Percentiles rank a stretch among this genome's conserved stretches.
Evolutionary conservation across 345 rosid species (phyloP).

Genomic region (Heritiera fomes): DNA sequence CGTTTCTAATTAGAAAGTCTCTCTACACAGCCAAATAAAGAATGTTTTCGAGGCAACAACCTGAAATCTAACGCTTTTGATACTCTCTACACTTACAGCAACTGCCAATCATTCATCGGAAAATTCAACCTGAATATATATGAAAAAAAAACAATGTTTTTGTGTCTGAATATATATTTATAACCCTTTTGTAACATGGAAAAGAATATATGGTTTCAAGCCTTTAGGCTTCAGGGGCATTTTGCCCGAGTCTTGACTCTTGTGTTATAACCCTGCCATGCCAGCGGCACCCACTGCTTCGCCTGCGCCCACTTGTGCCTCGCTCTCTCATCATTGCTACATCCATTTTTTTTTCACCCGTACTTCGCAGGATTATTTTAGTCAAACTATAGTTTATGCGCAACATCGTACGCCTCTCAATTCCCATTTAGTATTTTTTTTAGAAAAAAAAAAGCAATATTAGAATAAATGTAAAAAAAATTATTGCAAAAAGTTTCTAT

Average conservation of each 20-base stretch:
- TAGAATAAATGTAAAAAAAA: too few relatives aligned
- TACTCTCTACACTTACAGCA: slow-evolving; percentile 36
- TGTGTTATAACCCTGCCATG: not conserved
- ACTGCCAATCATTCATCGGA: slow-evolving; percentile 43
- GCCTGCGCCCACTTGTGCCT: slow-evolving; percentile 64
- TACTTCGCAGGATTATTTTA: slow-evolving; percentile 30
- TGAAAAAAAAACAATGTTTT: not conserved
- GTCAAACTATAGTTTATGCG: slow-evolving; percentile 44
- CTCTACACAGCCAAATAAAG: slow-evolving; percentile 10
- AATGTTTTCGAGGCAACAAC: slow-evolving; percentile 25
- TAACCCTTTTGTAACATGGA: not conserved
- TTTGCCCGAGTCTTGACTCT: slow-evolving; percentile 16
- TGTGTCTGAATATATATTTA: not conserved
- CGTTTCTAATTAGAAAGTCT: slow-evolving; percentile 9
- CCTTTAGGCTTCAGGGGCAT: not conserved
- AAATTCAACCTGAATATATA: slow-evolving; percentile 26
- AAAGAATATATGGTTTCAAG: slow-evolving; percentile 22
- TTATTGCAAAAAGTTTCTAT: slow-evolving; percentile 4
- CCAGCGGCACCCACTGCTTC: slow-evolving; percentile 84
- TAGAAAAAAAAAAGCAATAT: not conserved
- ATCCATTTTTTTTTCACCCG: slow-evolving; percentile 25
- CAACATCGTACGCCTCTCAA: slow-evolving; percentile 33
- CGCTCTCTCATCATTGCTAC: slow-evolving; percentile 73
- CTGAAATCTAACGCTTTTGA: slow-evolving; percentile 33
- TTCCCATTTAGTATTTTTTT: not conserved